Evolutionary conservation across 139 green algal genomes (phyloP).

Genomic region (Parachlorella kessleri): DNA sequence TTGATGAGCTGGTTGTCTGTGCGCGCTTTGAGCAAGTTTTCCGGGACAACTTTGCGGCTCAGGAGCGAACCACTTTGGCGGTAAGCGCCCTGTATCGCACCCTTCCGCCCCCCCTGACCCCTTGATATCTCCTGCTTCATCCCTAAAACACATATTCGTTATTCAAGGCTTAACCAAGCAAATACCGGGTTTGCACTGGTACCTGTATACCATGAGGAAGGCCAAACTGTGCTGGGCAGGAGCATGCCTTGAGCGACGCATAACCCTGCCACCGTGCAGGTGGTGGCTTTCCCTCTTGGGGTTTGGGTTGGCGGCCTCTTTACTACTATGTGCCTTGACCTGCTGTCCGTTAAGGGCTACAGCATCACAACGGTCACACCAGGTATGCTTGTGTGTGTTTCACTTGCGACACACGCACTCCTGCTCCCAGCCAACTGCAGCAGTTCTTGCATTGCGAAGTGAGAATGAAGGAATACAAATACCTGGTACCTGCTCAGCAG

Average conservation of each 20-base stretch:
- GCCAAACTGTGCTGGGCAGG: no score
- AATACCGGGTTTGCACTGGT: no score
- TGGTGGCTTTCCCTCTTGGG: conserved; percentile 3
- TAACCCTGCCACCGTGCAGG: no score
- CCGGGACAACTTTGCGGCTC: conserved; percentile 13
- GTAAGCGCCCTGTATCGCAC: not conserved
- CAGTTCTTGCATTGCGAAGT: no score
- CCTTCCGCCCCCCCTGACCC: not conserved
- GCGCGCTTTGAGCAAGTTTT: conserved; percentile 17
- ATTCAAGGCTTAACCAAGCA: no score
- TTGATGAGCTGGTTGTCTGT: conserved; percentile 17
- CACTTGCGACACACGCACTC: no score
- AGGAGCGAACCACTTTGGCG: not conserved
- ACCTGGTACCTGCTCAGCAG: no score
- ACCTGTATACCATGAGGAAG: no score
- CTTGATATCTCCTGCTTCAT: not conserved
- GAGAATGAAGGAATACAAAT: no score
- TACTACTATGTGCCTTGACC: conserved; percentile 21
- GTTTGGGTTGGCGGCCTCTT: conserved; percentile 23
- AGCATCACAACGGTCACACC: not conserved
- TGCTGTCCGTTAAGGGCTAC: conserved; percentile 23
- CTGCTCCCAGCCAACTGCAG: no score
- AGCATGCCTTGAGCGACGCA: no score
- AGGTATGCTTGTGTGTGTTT: not conserved
- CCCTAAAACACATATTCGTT: not conserved